These are phyloP conservation scores for Kalmanozyma brasiliensis DNA, from an alignment of 1,284 basidiomycete species.

Conservation along the genomic window DNA sequence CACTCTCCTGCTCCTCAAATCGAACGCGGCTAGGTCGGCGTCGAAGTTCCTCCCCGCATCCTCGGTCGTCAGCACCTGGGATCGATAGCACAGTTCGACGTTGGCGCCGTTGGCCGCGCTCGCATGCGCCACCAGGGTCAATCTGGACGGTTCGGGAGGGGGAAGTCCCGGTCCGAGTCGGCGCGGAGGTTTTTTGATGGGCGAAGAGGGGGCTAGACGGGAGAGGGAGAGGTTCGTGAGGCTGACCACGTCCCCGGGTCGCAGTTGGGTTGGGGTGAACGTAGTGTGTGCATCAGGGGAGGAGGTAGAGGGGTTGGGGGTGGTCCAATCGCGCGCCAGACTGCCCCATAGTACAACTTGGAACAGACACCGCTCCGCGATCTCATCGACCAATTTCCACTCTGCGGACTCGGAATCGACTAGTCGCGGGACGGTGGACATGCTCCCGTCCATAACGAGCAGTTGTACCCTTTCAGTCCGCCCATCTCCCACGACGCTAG, in stretches of 20 bases:
- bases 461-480: constrained; percentile 14
- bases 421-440: constrained; percentile 5
- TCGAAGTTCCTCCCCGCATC: constrained; percentile 27
- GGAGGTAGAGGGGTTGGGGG: neutral
- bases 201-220: neutral
- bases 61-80: neutral
- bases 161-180: constrained; percentile 22
- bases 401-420: neutral
- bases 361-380: constrained; percentile 17
- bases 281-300: neutral
- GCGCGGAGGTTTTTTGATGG: neutral
- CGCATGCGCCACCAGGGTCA: constrained; percentile 6
- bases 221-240: constrained; percentile 21
- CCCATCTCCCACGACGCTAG: constrained; percentile 5
- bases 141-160: neutral
- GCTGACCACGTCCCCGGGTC: constrained; percentile 25
- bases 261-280: neutral
- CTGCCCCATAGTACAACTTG: constrained; percentile 25
- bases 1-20: constrained; percentile 14
- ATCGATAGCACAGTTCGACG: constrained; percentile 29
- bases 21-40: constrained; percentile 16
- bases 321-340: constrained; percentile 15
- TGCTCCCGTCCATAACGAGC: constrained; percentile 30
- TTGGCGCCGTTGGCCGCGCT: neutral
- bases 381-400: constrained; percentile 1